Conservation (phyloP, 306 rosid genomes). For the Acacia melanoxylon region DNA sequence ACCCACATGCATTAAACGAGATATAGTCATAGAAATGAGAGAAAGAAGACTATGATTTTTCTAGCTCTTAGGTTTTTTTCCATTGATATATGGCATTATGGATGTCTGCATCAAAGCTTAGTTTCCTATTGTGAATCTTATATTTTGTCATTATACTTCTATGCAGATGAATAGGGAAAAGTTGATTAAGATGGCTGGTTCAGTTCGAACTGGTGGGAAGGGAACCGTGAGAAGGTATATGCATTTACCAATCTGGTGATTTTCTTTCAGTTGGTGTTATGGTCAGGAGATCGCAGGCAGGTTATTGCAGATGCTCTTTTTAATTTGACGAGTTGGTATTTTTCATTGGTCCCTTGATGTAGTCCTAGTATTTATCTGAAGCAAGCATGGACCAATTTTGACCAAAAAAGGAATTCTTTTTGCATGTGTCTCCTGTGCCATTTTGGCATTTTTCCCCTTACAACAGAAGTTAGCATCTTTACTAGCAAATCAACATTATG, state of each 20-base stretch:
- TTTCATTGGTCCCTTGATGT: not conserved
- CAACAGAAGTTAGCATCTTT: not conserved
- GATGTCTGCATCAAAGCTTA: not conserved
- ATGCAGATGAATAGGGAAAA: conserved; percentile 77
- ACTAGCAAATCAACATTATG: not conserved
- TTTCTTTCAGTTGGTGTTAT: not conserved
- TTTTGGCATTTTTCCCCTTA: not conserved
- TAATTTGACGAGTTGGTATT: not conserved
- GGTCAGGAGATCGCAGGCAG: not conserved
- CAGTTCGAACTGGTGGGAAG: conserved; percentile 95
- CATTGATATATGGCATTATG: not conserved
- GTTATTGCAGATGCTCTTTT: not conserved
- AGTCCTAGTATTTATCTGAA: not conserved
- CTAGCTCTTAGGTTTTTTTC: not conserved
- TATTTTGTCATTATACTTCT: not conserved
- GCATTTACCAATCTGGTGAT: not conserved
- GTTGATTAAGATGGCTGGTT: conserved; percentile 95
- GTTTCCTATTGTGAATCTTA: conserved; percentile 4
- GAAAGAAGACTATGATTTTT: too few species aligned
- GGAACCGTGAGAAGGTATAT: conserved; percentile 88
- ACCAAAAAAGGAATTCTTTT: not conserved
- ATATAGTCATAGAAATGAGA: too few species aligned
- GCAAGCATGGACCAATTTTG: not conserved
- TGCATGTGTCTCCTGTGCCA: not conserved
- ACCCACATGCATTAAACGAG: too few species aligned